Conservation (phyloP, 257 asterid species). For the Vinca minor region DNA sequence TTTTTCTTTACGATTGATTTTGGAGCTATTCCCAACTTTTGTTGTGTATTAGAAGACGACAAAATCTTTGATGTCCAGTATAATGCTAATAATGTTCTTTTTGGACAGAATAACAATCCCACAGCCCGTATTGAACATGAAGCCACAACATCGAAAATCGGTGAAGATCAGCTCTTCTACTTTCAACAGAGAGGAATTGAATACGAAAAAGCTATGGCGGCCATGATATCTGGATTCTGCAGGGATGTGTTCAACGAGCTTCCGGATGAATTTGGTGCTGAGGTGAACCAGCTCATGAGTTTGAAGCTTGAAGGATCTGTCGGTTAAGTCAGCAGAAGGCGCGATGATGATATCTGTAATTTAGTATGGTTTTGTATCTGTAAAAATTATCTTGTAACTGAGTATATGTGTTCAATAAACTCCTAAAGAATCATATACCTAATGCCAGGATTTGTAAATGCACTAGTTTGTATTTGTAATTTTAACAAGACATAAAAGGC, state of each 20-base stretch:
- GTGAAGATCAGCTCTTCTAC: conserved; percentile 89
- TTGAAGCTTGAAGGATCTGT: conserved; percentile 95
- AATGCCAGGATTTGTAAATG: too few species aligned
- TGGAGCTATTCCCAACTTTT: too few species aligned
- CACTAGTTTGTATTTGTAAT: too few species aligned
- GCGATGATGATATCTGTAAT: not conserved
- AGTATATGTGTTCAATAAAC: too few species aligned
- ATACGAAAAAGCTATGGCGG: conserved; percentile 94
- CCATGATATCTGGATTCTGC: conserved; percentile 95
- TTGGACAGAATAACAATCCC: conserved; percentile 60
- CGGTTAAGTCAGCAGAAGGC: conserved; percentile 30
- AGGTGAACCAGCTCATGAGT: conserved; percentile 91
- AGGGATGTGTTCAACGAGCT: conserved; percentile 84
- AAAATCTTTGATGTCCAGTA: too few species aligned
- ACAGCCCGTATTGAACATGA: conserved; percentile 71
- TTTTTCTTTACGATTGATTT: not conserved
- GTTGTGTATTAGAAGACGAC: not conserved
- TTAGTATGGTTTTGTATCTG: not conserved
- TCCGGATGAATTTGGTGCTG: conserved; percentile 90
- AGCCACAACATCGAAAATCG: conserved; percentile 89
- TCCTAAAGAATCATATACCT: too few species aligned
- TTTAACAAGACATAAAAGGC: too few species aligned
- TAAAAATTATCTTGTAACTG: too few species aligned
- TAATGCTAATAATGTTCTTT: too few species aligned
- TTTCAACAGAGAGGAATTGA: conserved; percentile 94